Base-by-base conservation (phyloP, 495 filamentous ascomycete species). In the Cenococcum geophilum region DNA sequence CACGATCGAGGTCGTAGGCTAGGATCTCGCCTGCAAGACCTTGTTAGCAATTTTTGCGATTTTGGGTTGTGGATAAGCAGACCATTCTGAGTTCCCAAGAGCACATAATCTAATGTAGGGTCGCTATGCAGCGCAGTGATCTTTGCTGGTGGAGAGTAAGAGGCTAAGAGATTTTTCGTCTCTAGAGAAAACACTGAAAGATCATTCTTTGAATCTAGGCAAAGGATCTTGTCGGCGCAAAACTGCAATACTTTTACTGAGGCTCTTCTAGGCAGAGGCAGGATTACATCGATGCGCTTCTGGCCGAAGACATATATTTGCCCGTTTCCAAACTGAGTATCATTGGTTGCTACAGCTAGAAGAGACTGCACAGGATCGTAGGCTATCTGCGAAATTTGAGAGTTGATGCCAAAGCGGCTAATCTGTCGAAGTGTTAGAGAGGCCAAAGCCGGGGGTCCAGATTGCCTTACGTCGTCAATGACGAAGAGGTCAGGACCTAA, bases 331-430 rank as follows among this genome's bases (percentile, higher is more conserved):
- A 82, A 91, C 63, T 85, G 80, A 37, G 88, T 87, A 73, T 68
- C 88, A 71, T 83, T 85, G 51, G 95, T 97, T 25, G 91, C 93
- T 50, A 97, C 81, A n/a, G 91, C 93, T 34, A 98, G 78, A 32
- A 98, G 85, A 20, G 91, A 96, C 71, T 97, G 93, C 22, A 95
- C 79, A 5, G 93, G 92, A 62, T 97, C 91, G 77, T 95, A 97
- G 64, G 92, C 86, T 47, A 97, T 85, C 67, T 70, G 72, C 27
- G 69, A 86, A 60, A 93, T 84, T 70, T 92, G 89, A 5, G 89
- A 95, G 70, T 90, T 91, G 66, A 97, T 81, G 55, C 93, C 93
- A 70, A 87, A 95, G 68, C 89, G 85, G 43, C 80, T 80, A 61
- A 91, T 83, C 86, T 89, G 56, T 25, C 12, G 14, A 34, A 20